Percentiles rank a stretch among this genome's conserved stretches.
Conservation (phyloP, 768 basidiomycete genomes). For the Rhizopogon vinicolor region DNA sequence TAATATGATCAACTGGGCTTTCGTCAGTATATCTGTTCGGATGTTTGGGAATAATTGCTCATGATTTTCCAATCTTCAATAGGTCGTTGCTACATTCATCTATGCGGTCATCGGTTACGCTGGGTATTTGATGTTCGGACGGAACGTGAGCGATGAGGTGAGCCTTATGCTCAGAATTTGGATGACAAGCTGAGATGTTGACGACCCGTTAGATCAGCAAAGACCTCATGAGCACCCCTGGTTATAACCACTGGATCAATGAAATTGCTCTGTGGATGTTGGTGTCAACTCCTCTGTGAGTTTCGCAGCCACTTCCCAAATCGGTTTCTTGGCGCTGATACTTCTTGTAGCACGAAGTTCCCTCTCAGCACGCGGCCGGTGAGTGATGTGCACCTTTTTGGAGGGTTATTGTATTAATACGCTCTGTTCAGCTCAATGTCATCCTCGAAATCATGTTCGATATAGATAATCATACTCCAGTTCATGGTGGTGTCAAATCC, state of each 20-base stretch:
- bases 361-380: conserved; percentile 80
- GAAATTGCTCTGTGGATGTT: conserved; percentile 80
- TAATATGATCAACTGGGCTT: conserved; percentile 81
- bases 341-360: conserved; percentile 67
- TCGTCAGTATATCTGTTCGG: conserved; percentile 43
- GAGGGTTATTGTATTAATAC: background rate
- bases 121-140: conserved; percentile 92
- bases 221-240: conserved; percentile 68
- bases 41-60: background rate
- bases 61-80: background rate
- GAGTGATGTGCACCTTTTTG: conserved; percentile 18
- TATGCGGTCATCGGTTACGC: conserved; percentile 68
- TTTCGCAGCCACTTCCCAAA: conserved; percentile 5
- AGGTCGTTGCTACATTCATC: conserved; percentile 60
- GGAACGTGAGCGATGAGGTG: conserved; percentile 76
- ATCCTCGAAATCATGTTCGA: conserved; percentile 79
- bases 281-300: conserved; percentile 71
- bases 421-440: conserved; percentile 56
- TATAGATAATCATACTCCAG: conserved; percentile 39
- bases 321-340: background rate
- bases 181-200: background rate
- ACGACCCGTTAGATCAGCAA: conserved; percentile 60
- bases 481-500: conserved; percentile 17
- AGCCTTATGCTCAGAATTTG: conserved; percentile 8
- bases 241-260: conserved; percentile 71